A percentile compares a stretch with the other conserved stretches of the same genome.
These are phyloP conservation scores for Schizothecium vesticola DNA, from an alignment of 495 filamentous ascomycete genomes.

Conservation along the genomic window DNA sequence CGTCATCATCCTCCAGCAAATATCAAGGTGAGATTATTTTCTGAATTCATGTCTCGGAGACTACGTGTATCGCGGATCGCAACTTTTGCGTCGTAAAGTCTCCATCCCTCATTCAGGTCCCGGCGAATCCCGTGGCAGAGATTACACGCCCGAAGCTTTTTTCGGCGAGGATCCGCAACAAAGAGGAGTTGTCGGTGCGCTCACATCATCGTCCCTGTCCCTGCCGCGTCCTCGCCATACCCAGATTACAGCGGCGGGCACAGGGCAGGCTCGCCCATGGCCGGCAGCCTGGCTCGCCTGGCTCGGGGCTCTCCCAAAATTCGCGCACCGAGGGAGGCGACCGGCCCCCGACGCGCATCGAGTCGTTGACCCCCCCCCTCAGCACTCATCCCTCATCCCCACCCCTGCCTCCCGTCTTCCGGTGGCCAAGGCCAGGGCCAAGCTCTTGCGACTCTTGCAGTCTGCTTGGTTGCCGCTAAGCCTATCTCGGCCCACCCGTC, in stretches of 20 bases:
- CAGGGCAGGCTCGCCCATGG: background rate
- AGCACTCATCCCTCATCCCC: background rate
- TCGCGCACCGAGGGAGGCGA: background rate
- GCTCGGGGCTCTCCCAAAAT: background rate
- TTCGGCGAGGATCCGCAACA: background rate
- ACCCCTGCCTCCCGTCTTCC: conserved; percentile 11
- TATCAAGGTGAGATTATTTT: background rate
- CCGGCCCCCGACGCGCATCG: too few species aligned
- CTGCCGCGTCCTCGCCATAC: background rate
- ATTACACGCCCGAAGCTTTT: background rate
- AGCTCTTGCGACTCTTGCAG: conserved; percentile 15
- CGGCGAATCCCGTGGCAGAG: background rate
- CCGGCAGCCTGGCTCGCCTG: background rate
- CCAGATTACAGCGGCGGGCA: background rate
- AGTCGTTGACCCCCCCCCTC: background rate
- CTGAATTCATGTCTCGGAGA: background rate
- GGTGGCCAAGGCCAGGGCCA: conserved; percentile 18
- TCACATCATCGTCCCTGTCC: background rate
- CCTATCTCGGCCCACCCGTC: conserved; percentile 9
- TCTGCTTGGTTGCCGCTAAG: conserved; percentile 4
- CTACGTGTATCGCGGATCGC: background rate
- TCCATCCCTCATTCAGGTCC: conserved; percentile 5
- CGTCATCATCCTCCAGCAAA: background rate
- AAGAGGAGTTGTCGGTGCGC: background rate
- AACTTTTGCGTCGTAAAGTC: background rate